These are phyloP conservation scores for Heracleum sosnowskyi DNA, from an alignment of 129 eudicot species.

Conservation along the genomic window DNA sequence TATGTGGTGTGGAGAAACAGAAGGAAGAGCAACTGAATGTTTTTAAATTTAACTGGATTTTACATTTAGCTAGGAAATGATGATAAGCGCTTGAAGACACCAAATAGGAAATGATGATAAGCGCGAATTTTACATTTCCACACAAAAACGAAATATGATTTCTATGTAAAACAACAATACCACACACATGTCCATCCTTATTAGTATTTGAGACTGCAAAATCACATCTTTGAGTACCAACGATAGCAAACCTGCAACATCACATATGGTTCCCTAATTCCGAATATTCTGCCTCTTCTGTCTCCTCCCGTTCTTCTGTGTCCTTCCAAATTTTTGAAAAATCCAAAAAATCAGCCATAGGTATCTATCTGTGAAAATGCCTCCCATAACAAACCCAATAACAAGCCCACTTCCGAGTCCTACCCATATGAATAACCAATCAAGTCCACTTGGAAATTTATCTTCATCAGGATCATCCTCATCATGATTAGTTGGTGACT, in stretches of 20 bases:
- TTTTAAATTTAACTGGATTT: no score
- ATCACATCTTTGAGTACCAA: no score
- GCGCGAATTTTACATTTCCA: no score
- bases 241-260: neutral
- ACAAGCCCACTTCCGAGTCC: conserved; percentile 16
- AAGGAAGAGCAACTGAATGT: no score
- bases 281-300: neutral
- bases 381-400: conserved; percentile 14
- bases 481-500: neutral
- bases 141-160: no score
- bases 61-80: no score
- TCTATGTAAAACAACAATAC: no score
- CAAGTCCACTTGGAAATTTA: conserved; percentile 10
- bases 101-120: no score
- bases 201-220: no score
- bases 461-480: neutral
- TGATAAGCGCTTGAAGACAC: no score
- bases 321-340: neutral
- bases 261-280: neutral
- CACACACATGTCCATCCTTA: no score
- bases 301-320: neutral
- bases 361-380: neutral
- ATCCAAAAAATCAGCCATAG: neutral
- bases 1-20: no score
- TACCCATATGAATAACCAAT: conserved; percentile 13